These are phyloP conservation scores for Oldenlandia corymbosa DNA, from an alignment of 257 asterid species.

Conservation along the genomic window DNA sequence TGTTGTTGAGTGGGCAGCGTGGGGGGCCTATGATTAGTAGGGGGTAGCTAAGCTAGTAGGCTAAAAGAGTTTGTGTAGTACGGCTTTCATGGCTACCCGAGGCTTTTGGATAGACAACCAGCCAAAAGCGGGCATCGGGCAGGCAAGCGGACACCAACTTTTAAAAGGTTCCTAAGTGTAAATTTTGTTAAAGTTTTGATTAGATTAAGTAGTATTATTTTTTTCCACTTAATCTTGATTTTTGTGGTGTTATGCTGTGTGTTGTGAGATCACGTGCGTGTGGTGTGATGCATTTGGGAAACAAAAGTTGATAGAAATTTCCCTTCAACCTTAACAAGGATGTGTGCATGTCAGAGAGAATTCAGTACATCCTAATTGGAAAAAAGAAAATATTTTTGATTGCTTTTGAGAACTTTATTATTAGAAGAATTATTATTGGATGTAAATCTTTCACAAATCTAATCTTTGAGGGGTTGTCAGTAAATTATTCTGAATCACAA, in stretches of 20 bases:
- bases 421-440: no score
- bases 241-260: constrained; percentile 1
- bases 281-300: constrained; percentile 19
- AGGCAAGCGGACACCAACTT: not conserved
- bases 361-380: no score
- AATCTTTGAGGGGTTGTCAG: not conserved
- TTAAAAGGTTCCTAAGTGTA: constrained; percentile 2
- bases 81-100: not conserved
- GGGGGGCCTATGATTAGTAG: constrained; percentile 14
- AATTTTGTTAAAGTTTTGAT: not conserved
- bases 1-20: constrained; percentile 8
- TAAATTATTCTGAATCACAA: not conserved
- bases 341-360: no score
- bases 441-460: not conserved
- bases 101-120: constrained; percentile 5
- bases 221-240: not conserved
- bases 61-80: not conserved
- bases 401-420: no score
- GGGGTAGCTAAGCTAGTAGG: constrained; percentile 6
- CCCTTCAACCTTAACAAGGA: not conserved
- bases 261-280: constrained; percentile 28
- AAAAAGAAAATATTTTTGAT: no score
- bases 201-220: no score
- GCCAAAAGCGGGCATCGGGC: constrained; percentile 16
- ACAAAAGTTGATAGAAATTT: not conserved